Conservation (phyloP, 129 eudicot genomes). For the Silybum marianum region DNA sequence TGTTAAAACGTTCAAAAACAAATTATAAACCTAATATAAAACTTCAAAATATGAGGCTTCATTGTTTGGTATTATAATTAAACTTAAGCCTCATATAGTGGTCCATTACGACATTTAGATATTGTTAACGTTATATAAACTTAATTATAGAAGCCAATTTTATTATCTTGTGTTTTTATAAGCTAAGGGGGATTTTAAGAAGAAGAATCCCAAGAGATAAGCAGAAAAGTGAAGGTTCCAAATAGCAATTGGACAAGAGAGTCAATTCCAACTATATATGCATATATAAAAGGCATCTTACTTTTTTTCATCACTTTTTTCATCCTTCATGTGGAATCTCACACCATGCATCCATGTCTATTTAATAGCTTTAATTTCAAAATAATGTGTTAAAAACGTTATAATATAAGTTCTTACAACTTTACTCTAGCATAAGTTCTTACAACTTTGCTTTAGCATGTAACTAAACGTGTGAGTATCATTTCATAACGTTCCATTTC, state of each 20-base stretch:
- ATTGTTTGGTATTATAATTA: neutral
- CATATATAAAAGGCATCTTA: conserved; percentile 30
- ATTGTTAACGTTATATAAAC: no score
- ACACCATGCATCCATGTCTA: neutral
- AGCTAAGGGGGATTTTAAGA: conserved; percentile 6
- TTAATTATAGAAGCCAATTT: no score
- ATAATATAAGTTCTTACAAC: neutral
- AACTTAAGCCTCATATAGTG: neutral
- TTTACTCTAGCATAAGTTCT: neutral
- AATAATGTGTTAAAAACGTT: neutral
- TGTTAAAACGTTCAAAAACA: no score
- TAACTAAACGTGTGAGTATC: neutral
- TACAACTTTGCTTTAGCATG: no score
- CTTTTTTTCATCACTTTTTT: conserved; percentile 12
- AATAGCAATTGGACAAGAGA: conserved; percentile 38
- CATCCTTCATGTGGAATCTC: neutral
- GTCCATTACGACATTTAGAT: neutral
- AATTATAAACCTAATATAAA: neutral
- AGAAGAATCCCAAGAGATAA: conserved; percentile 30
- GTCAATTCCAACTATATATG: conserved; percentile 33
- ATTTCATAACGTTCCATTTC: neutral
- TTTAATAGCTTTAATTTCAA: neutral
- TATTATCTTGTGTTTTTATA: neutral
- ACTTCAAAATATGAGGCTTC: no score
- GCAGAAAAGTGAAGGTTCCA: conserved; percentile 42